These are phyloP conservation scores for Cryptococcus wingfieldii DNA, from an alignment of 1,284 basidiomycete species.

Conservation along the genomic window DNA sequence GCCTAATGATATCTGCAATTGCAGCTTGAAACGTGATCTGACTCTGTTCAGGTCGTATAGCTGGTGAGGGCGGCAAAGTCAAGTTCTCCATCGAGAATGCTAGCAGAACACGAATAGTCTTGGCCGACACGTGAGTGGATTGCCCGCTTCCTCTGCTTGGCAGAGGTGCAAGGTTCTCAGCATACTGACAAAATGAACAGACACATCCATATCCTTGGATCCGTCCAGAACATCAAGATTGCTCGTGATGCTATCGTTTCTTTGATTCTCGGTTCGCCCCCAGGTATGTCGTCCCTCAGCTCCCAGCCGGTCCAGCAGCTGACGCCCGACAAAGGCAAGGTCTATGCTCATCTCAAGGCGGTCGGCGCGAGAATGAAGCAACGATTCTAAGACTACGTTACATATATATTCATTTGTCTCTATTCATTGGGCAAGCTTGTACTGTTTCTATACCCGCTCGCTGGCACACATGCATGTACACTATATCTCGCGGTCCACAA, in stretches of 20 bases:
- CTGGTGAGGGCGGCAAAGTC: slow-evolving; percentile 95
- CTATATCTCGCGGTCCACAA: neutral
- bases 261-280: slow-evolving; percentile 89
- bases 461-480: slow-evolving; percentile 6
- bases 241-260: slow-evolving; percentile 94
- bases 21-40: neutral
- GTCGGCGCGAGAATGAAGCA: slow-evolving; percentile 92
- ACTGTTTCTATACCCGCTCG: neutral
- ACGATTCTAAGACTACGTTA: slow-evolving; percentile 52
- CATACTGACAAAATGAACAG: slow-evolving; percentile 21
- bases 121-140: slow-evolving; percentile 82
- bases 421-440: neutral
- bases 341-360: slow-evolving; percentile 84
- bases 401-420: slow-evolving; percentile 10
- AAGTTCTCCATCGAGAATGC: slow-evolving; percentile 98
- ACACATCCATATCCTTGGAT: slow-evolving; percentile 58
- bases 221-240: slow-evolving; percentile 81
- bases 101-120: slow-evolving; percentile 88
- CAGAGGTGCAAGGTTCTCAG: too few relatives aligned
- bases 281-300: slow-evolving; percentile 54
- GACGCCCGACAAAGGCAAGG: slow-evolving; percentile 56
- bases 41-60: slow-evolving; percentile 70
- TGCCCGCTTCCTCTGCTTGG: neutral
- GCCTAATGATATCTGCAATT: neutral
- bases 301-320: neutral